These are phyloP conservation scores for Talaromyces sp. DNA, from an alignment of 2,329 filamentous ascomycete species.

Conservation along the genomic window DNA sequence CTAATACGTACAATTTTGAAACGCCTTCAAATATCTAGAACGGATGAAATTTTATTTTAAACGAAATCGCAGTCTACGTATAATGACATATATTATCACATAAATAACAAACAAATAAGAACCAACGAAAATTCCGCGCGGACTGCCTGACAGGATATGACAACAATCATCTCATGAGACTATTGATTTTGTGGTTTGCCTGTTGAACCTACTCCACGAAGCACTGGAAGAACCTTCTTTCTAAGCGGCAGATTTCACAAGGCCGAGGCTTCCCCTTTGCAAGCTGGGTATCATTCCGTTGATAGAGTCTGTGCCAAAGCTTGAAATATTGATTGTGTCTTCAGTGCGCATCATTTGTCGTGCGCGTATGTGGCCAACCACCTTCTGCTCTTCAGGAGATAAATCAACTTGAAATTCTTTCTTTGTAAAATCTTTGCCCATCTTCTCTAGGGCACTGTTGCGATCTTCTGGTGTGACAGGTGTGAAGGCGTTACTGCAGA, in stretches of 20 bases:
- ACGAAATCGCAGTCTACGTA: background rate
- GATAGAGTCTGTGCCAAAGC: background rate
- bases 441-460: background rate
- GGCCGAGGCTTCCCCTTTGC: background rate
- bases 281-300: background rate
- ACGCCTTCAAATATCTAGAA: background rate
- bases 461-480: background rate
- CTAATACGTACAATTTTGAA: background rate
- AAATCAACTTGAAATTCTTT: background rate
- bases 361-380: background rate
- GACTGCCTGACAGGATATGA: background rate
- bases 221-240: background rate
- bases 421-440: background rate
- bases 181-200: background rate
- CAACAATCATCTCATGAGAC: background rate
- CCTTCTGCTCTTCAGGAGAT: background rate
- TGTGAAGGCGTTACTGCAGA: conserved; percentile 9
- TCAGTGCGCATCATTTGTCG: background rate
- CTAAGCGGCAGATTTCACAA: background rate
- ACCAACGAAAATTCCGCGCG: background rate
- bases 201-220: no score
- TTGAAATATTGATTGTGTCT: background rate
- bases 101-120: background rate
- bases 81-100: background rate
- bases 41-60: no score